Base-by-base conservation (phyloP, 75 land plant genomes). In the Selaginella tamariscina region DNA sequence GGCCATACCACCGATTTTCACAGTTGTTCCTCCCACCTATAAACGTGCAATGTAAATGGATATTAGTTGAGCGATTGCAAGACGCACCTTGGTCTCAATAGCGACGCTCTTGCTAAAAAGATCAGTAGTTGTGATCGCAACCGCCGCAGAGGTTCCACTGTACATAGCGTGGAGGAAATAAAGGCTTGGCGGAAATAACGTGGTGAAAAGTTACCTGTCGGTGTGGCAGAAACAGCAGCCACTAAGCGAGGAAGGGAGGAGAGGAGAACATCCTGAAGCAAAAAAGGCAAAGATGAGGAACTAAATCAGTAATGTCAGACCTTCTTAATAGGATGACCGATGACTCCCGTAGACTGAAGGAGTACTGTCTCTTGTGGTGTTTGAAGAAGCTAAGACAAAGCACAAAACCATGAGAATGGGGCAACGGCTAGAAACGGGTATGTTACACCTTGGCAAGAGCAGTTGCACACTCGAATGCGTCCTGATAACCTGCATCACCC, bases 401-500 rank as follows among this genome's bases (percentile, higher is more conserved):
- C 54, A 26, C 63, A 59, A 21, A 59, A 22, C 8, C 26, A 26
- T 2, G 8, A 2, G 21, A 59, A 5, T 22, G 22, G 9, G 8
- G 26, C 8, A 5, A 5, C 67, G 32, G 11, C 13, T 2, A 65
- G 26, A n/a, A 18, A 21, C 30, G 23, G 60, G 24, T 2, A 21
- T 62, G 55, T 13, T 33, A 8, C 72, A 93, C 98, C 91, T 83
- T 70, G 28, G 98, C 87, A 32, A 85, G 60, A 63, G 88, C 85
- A 31, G 71, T 57, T 33, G 82, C 91, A 82, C 90, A 84, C 26
- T 93, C 98, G 39, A 93, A 39, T 2, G 78, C 75, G 79, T 93
- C 98, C 56, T 81, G 83, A 56, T 93, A 89, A 64, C 98, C 98
- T 64, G 86, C 96, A 85, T 93, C 98, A 73, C 98, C 98, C 98